Evolutionary conservation across 1,284 basidiomycete species (phyloP).

Genomic region (Tylopilus sp.): DNA sequence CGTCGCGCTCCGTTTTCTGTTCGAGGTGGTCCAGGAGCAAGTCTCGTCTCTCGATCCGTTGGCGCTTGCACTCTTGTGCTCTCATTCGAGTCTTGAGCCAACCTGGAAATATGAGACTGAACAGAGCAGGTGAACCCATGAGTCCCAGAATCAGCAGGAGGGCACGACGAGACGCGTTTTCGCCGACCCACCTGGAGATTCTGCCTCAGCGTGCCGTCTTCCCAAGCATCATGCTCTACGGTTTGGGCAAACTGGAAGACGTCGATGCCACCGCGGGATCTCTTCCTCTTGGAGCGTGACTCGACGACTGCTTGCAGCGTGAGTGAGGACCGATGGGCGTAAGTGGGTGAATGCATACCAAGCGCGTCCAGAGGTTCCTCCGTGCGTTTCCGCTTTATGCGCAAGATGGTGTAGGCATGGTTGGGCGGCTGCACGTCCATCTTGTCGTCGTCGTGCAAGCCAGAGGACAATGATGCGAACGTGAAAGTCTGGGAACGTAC

Average conservation of each 20-base stretch:
- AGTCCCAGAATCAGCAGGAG: not conserved
- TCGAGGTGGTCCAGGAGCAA: constrained; percentile 13
- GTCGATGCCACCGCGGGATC: constrained; percentile 52
- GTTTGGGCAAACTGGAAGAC: constrained; percentile 77
- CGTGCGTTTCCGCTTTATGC: constrained; percentile 74
- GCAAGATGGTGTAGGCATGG: constrained; percentile 61
- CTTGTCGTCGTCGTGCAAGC: not conserved
- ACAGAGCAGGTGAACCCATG: not conserved
- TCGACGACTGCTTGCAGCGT: constrained; percentile 53
- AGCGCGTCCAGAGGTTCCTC: constrained; percentile 77
- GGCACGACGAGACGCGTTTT: not conserved
- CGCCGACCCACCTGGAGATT: constrained; percentile 54
- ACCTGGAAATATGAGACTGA: constrained; percentile 50
- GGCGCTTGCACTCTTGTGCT: constrained; percentile 13
- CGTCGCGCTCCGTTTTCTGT: constrained; percentile 24
- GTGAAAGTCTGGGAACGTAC: not conserved
- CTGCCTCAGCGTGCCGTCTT: constrained; percentile 51
- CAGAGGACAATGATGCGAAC: not conserved
- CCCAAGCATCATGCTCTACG: constrained; percentile 65
- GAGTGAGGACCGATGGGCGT: constrained; percentile 12
- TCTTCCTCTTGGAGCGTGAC: constrained; percentile 55
- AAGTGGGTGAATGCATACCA: constrained; percentile 40
- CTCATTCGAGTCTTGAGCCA: constrained; percentile 37
- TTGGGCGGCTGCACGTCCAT: constrained; percentile 22
- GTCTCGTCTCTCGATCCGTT: constrained; percentile 18